Evolutionary conservation across 2,329 filamentous ascomycete genomes (phyloP).

Genomic region (Penicillium capsulatum): DNA sequence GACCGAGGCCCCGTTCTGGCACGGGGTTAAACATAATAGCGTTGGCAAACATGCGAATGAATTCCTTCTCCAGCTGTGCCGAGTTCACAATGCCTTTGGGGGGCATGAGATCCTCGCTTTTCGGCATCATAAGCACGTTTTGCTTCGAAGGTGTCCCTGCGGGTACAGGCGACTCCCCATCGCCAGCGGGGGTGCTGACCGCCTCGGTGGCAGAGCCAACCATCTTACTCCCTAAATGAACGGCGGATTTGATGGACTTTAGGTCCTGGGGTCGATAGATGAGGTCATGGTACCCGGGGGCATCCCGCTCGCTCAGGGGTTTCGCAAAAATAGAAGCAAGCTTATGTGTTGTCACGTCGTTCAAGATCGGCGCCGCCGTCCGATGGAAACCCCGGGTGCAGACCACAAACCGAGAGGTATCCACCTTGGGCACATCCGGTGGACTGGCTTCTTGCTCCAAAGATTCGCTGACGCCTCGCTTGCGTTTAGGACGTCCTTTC

Average conservation of each 20-base stretch:
- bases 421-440: slow-evolving; percentile 26
- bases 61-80: slow-evolving; percentile 83
- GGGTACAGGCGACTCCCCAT: slow-evolving; percentile 49
- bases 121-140: slow-evolving; percentile 43
- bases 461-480: slow-evolving; percentile 36
- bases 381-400: slow-evolving; percentile 53
- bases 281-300: slow-evolving; percentile 69
- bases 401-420: slow-evolving; percentile 36
- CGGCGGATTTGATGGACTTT: slow-evolving; percentile 70
- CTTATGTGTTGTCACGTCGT: slow-evolving; percentile 72
- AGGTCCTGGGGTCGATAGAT: slow-evolving; percentile 73
- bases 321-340: slow-evolving; percentile 76
- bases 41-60: slow-evolving; percentile 96
- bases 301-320: slow-evolving; percentile 68
- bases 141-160: slow-evolving; percentile 38
- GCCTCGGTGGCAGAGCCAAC: slow-evolving; percentile 49
- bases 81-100: slow-evolving; percentile 91
- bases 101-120: slow-evolving; percentile 72
- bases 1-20: slow-evolving; percentile 65
- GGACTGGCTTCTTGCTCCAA: slow-evolving; percentile 28
- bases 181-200: slow-evolving; percentile 62
- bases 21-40: slow-evolving; percentile 98
- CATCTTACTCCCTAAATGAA: slow-evolving; percentile 49
- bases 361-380: slow-evolving; percentile 67
- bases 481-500: slow-evolving; percentile 37